A percentile compares a stretch with the other conserved stretches of the same genome.
Conservation (phyloP, 1,284 basidiomycete species). For the Sporisorium exsertum region DNA sequence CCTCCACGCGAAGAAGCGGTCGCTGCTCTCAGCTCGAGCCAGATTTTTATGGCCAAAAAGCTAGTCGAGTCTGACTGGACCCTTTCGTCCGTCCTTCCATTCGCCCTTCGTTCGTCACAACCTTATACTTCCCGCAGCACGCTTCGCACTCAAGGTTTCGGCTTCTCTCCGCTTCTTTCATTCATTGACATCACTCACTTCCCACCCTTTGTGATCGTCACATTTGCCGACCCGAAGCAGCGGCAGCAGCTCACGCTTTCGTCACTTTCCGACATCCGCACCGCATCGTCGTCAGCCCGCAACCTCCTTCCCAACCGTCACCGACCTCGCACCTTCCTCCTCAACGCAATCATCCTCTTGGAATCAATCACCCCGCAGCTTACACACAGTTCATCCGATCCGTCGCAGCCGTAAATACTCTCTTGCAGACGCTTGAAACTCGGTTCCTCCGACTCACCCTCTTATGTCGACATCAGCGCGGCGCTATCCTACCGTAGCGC, state of each 20-base stretch:
- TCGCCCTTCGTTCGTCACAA: neutral
- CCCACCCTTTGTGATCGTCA: neutral
- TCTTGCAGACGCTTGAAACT: neutral
- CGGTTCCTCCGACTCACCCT: neutral
- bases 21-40: neutral
- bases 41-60: slow-evolving; percentile 3
- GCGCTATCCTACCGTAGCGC: slow-evolving; percentile 12
- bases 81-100: neutral
- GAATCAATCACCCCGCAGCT: neutral
- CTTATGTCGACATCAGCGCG: slow-evolving; percentile 20
- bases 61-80: neutral
- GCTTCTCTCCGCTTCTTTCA: slow-evolving; percentile 8
- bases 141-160: neutral
- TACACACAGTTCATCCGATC: neutral
- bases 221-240: neutral
- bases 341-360: neutral
- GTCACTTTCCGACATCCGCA: neutral
- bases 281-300: neutral
- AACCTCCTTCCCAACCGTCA: neutral
- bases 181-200: neutral
- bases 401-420: neutral
- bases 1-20: slow-evolving; percentile 14
- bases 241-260: neutral
- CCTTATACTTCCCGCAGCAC: neutral
- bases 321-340: neutral